Evolutionary conservation across 495 filamentous ascomycete genomes (phyloP).

Genomic region (Talaromyces stipitatus): DNA sequence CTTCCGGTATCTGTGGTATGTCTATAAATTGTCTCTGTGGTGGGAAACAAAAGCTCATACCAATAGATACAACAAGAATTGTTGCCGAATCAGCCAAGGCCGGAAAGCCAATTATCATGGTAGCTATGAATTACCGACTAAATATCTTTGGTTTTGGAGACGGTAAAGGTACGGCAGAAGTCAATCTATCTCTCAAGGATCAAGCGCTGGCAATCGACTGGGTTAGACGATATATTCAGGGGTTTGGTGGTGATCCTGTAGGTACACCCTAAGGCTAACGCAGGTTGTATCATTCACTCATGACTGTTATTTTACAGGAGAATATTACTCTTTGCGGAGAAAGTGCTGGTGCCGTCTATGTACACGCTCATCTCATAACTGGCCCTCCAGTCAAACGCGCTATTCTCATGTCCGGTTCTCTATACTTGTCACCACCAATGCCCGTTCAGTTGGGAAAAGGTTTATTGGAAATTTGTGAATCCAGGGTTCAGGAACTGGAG

Average conservation of each 20-base stretch:
- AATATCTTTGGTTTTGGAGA: constrained; percentile 59
- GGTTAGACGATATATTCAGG: constrained; percentile 46
- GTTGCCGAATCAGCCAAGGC: constrained; percentile 27
- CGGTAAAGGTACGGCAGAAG: constrained; percentile 27
- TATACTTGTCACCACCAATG: constrained; percentile 28
- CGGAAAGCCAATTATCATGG: constrained; percentile 47
- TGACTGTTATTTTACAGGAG: constrained; percentile 15
- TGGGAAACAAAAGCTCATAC: background rate
- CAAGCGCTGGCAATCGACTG: constrained; percentile 59
- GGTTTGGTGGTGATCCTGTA: constrained; percentile 59
- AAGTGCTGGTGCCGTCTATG: constrained; percentile 33
- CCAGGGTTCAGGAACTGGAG: constrained; percentile 22
- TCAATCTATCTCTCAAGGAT: constrained; percentile 56
- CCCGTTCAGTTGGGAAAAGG: constrained; percentile 21
- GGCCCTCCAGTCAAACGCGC: constrained; percentile 29
- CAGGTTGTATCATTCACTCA: too few relatives aligned
- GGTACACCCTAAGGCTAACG: background rate
- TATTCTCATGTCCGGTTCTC: constrained; percentile 26
- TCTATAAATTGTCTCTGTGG: background rate
- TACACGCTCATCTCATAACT: constrained; percentile 31
- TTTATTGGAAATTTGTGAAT: constrained; percentile 20
- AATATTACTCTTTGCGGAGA: constrained; percentile 32
- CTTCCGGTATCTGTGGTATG: constrained; percentile 33
- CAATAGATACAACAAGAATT: constrained; percentile 23
- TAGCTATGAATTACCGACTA: constrained; percentile 57